Conservation (phyloP, 768 basidiomycete species). For the Filobasidium wieringae region DNA sequence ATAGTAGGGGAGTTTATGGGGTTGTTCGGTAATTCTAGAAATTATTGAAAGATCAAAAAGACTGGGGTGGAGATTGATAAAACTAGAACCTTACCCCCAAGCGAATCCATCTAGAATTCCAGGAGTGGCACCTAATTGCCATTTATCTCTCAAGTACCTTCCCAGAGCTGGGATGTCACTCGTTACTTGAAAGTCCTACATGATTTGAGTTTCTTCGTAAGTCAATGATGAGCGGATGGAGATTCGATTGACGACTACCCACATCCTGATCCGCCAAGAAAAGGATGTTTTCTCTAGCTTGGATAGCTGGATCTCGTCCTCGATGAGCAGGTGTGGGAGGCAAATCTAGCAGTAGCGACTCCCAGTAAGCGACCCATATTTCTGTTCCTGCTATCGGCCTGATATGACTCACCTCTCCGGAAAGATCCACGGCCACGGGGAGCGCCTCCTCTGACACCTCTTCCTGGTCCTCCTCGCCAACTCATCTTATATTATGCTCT, state of each 20-base stretch:
- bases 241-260: slow-evolving; percentile 4
- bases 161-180: slow-evolving; percentile 37
- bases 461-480: slow-evolving; percentile 17
- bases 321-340: not conserved
- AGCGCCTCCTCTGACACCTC: slow-evolving; percentile 15
- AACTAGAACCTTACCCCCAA: slow-evolving; percentile 28
- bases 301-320: slow-evolving; percentile 10
- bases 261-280: slow-evolving; percentile 36
- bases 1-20: slow-evolving; percentile 84
- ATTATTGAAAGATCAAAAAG: not conserved
- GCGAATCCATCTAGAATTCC: slow-evolving; percentile 38
- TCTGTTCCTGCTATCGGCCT: not conserved
- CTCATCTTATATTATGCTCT: slow-evolving; percentile 18
- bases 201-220: not conserved
- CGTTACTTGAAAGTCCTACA: slow-evolving; percentile 37
- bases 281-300: slow-evolving; percentile 35
- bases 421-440: slow-evolving; percentile 20
- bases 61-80: not conserved
- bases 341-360: too few species aligned
- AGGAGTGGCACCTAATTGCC: slow-evolving; percentile 23
- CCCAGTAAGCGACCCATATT: too few species aligned
- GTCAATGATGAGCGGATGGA: too few species aligned
- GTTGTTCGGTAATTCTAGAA: slow-evolving; percentile 58
- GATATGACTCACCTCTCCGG: slow-evolving; percentile 14
- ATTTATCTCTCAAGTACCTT: slow-evolving; percentile 28